These are phyloP conservation scores for Aspergillus carbonarius DNA, from an alignment of 2,329 filamentous ascomycete species.

Conservation along the genomic window DNA sequence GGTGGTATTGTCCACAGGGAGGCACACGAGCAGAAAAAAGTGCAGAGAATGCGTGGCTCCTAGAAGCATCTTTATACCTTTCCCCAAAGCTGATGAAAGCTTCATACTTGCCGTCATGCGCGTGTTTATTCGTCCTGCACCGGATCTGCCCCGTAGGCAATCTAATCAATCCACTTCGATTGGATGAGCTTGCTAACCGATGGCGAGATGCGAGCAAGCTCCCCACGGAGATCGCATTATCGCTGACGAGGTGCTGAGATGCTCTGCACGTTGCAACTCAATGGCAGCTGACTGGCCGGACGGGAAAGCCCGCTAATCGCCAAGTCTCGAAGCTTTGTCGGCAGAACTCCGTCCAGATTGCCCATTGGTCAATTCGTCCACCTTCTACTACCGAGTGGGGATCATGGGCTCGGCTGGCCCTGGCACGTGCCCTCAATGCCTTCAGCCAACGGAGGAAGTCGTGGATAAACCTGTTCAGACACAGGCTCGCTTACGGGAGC, in stretches of 20 bases:
- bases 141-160: not conserved
- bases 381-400: not conserved
- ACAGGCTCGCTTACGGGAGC: not conserved
- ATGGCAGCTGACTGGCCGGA: conserved; percentile 14
- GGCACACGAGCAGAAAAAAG: not conserved
- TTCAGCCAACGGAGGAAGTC: not conserved
- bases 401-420: not conserved
- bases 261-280: conserved; percentile 16
- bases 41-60: not conserved
- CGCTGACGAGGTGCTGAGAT: not conserved
- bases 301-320: not conserved
- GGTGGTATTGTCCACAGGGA: not conserved
- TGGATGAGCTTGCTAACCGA: conserved; percentile 3
- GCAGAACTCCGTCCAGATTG: no score
- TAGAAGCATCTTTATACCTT: not conserved
- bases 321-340: not conserved
- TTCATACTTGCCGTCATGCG: not conserved
- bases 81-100: not conserved
- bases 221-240: not conserved
- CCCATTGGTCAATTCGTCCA: not conserved
- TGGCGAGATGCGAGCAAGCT: not conserved
- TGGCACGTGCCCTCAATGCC: not conserved
- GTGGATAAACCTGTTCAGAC: not conserved
- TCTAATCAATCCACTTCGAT: conserved; percentile 6
- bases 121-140: not conserved